A percentile compares a stretch with the other conserved stretches of the same genome.
Evolutionary conservation across 2,329 filamentous ascomycete genomes (phyloP).

Genomic region (Allantophomopsis cytisporea): DNA sequence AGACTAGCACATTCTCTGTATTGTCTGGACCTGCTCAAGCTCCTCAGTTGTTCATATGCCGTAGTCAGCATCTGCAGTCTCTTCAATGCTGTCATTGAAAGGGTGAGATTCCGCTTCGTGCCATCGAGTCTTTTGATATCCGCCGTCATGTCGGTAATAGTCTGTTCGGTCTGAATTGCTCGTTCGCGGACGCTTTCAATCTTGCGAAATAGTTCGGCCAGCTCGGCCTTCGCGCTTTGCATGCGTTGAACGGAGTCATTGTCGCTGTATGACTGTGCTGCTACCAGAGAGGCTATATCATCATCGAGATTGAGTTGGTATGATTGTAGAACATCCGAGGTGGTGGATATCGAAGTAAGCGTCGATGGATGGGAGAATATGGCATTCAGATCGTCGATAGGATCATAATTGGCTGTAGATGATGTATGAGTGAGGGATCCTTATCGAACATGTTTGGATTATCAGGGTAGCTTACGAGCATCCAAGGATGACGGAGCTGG

Average conservation of each 20-base stretch:
- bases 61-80: slow-evolving; percentile 96
- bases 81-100: slow-evolving; percentile 97
- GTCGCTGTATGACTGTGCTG: slow-evolving; percentile 70
- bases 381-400: slow-evolving; percentile 82
- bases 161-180: slow-evolving; percentile 83
- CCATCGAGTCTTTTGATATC: slow-evolving; percentile 96
- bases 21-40: slow-evolving; percentile 71
- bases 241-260: slow-evolving; percentile 83
- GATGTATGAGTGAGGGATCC: slow-evolving; percentile 5
- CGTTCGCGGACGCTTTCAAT: slow-evolving; percentile 86
- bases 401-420: slow-evolving; percentile 66
- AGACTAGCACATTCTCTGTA: slow-evolving; percentile 92
- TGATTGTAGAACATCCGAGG: slow-evolving; percentile 57
- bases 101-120: slow-evolving; percentile 89
- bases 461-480: slow-evolving; percentile 14
- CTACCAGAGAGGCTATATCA: slow-evolving; percentile 61
- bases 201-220: slow-evolving; percentile 81
- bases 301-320: slow-evolving; percentile 74
- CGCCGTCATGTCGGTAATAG: slow-evolving; percentile 96
- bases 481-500: slow-evolving; percentile 15
- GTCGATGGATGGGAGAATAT: slow-evolving; percentile 86
- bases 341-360: slow-evolving; percentile 60
- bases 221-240: slow-evolving; percentile 78
- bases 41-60: slow-evolving; percentile 90
- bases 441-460: background rate